Base-by-base conservation (phyloP, 805 yeast species). In the Ogataea trehaloabstinens region DNA sequence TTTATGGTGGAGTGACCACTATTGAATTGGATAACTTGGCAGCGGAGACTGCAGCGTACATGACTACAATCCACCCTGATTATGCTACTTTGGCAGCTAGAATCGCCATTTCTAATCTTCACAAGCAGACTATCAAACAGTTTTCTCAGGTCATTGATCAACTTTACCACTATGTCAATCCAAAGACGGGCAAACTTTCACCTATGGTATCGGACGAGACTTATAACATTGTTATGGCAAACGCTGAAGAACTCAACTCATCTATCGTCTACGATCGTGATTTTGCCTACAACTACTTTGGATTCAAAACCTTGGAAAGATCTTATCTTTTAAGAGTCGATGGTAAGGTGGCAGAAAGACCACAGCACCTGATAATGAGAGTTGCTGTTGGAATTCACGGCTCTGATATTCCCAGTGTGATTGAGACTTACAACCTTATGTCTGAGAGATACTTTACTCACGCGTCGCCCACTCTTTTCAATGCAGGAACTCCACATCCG, bases 11-110 rank as follows among this genome's bases (percentile, higher is more conserved):
- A 56, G 99, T 93, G 37, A 89, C 91, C 56, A 93, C 98, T 39
- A 76, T 84, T 45, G 97, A 93, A 63, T 69, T 85, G 44, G 89
- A 81, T 52, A 80, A 81, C 55, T 64, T 83, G 37, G 67, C 98
- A 34, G 97, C 98, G 31, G 99, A 93, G 67, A 89, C 96, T 25
- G 95, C 96, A 41, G 98, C 98, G 30, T 85, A 84, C 60, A 87
- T 93, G 96, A 89, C 97, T 42, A 91, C 98, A 10, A 78, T 86
- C 46, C 98, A 91, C 64, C 98, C 98, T n/a, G 98, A 93, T 67
- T 90, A 91, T 56, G 96, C 97, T 19, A 80, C 82, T 30, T 73
- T 89, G 53, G 97, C 97, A 38, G 97, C 98, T 24, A 82, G 99
- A 69, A 84, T 91, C 45, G 97, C 98, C 16, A 82, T 93, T 39